Evolutionary conservation across 345 rosid genomes (phyloP), one percentile per base, ranked within the genome.

Genomic region (Salix purpurea): DNA sequence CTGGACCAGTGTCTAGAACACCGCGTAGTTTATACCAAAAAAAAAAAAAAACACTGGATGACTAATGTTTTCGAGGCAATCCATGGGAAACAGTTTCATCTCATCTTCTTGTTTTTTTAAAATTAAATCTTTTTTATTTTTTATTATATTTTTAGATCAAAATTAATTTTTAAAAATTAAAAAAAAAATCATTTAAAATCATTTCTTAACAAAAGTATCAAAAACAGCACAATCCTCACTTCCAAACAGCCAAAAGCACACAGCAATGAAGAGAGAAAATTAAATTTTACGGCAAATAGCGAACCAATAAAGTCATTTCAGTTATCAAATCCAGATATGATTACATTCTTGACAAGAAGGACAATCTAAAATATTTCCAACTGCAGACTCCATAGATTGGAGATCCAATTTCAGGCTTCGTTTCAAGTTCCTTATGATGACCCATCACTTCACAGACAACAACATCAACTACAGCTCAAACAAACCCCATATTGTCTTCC

Each of bases 341-440:
- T 74, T 56, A 39, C 72, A 28, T 68, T 65, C 34, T 56, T 68
- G 65, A 54, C 37, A 26, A 37, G 73, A 26, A 75, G 14, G 42
- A 68, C 13, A 19, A 56, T 8, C 67, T 23, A 1, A 39, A 39
- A 56, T 30, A 58, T 52, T 75, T 67, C 54, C 16, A 71, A 18
- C 65, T 64, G 65, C 65, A 64, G 62, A 23, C 30, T 60, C 40
- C 79, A 61, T 13, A 52, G 30, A 58, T 19, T 36, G 24, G 72
- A 28, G 26, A 72, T 65, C 46, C 37, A 65, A 72, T 72, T 2
- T 54, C 60, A 16, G 67, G 32, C 56, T 26, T 26, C 6, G 28
- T 77, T 72, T 65, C 70, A 19, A 32, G 37, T 62, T 71, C 36
- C 28, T 50, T 52, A 77, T 78, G 15, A 72, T 78, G 60, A 78